Evolutionary conservation across 1,284 basidiomycete species (phyloP).

Genomic region (Moesziomyces antarcticus): DNA sequence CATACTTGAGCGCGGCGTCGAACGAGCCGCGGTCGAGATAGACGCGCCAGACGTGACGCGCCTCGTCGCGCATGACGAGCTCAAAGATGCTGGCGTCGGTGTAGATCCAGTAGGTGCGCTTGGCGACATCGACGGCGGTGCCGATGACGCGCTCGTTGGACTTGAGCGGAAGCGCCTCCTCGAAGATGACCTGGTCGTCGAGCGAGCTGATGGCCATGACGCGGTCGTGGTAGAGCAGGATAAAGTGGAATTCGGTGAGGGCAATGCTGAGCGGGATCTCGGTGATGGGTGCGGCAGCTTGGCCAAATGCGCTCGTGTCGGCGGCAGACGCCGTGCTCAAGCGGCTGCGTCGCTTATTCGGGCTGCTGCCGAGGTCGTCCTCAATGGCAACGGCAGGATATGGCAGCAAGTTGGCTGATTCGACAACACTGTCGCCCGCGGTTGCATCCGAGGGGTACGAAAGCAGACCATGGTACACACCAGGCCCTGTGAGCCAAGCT

Average conservation of each 20-base stretch:
- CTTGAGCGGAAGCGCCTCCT: conserved; percentile 72
- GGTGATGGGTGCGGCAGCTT: conserved; percentile 24
- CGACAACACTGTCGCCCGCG: conserved; percentile 78
- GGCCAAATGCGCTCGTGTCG: conserved; percentile 18
- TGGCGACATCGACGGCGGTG: conserved; percentile 76
- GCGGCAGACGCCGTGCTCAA: conserved; percentile 26
- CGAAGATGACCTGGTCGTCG: conserved; percentile 84
- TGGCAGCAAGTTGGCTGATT: conserved; percentile 73
- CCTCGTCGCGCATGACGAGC: conserved; percentile 85
- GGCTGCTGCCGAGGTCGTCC: conserved; percentile 17
- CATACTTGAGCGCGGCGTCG: conserved; percentile 81
- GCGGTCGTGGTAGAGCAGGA: conserved; percentile 84
- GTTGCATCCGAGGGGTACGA: conserved; percentile 66
- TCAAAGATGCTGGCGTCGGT: conserved; percentile 91
- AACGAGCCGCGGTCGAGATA: conserved; percentile 83
- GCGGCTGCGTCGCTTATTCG: conserved; percentile 20
- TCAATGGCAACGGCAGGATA: conserved; percentile 54
- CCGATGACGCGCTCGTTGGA: conserved; percentile 58
- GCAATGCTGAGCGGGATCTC: conserved; percentile 75
- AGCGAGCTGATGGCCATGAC: conserved; percentile 82
- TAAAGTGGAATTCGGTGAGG: conserved; percentile 90
- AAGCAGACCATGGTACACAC: conserved; percentile 59
- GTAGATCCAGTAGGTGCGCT: conserved; percentile 93
- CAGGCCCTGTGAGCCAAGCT: conserved; percentile 56
- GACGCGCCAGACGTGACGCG: conserved; percentile 92